Percentiles rank a stretch among this genome's conserved stretches.
Conservation (phyloP, 1,284 basidiomycete species). For the Ceratobasidium sp. region DNA sequence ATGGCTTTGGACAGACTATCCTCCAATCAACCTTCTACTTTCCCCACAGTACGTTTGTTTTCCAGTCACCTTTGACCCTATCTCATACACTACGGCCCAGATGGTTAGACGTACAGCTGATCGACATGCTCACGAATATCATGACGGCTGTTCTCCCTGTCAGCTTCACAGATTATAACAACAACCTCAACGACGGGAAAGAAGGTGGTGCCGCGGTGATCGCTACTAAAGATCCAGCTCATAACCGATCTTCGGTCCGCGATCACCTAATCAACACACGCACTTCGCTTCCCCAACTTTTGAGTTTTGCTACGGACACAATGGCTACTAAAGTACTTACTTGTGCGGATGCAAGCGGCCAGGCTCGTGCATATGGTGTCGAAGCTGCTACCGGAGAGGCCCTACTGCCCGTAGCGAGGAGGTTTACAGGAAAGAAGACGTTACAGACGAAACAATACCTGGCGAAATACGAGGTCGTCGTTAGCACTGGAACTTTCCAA, state of each 20-base stretch:
- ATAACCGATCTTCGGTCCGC: conserved; percentile 33
- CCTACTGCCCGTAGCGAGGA: conserved; percentile 18
- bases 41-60: conserved; percentile 9
- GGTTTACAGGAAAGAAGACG: conserved; percentile 18
- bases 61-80: too few relatives aligned
- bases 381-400: conserved; percentile 15
- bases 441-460: conserved; percentile 19
- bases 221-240: conserved; percentile 5
- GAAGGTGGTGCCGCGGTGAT: conserved; percentile 31
- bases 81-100: background rate
- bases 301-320: conserved; percentile 27
- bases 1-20: conserved; percentile 34
- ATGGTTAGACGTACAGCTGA: conserved; percentile 7
- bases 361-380: conserved; percentile 26
- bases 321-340: conserved; percentile 31
- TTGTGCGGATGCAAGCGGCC: conserved; percentile 13
- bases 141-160: conserved; percentile 29
- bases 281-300: background rate
- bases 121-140: conserved; percentile 29
- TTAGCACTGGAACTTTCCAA: conserved; percentile 32
- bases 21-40: conserved; percentile 9
- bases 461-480: conserved; percentile 30
- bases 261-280: conserved; percentile 33
- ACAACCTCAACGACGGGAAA: conserved; percentile 31
- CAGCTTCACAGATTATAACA: conserved; percentile 21